Evolutionary conservation across 2,329 filamentous ascomycete genomes (phyloP).

Genomic region (Mollisiaceae sp.): DNA sequence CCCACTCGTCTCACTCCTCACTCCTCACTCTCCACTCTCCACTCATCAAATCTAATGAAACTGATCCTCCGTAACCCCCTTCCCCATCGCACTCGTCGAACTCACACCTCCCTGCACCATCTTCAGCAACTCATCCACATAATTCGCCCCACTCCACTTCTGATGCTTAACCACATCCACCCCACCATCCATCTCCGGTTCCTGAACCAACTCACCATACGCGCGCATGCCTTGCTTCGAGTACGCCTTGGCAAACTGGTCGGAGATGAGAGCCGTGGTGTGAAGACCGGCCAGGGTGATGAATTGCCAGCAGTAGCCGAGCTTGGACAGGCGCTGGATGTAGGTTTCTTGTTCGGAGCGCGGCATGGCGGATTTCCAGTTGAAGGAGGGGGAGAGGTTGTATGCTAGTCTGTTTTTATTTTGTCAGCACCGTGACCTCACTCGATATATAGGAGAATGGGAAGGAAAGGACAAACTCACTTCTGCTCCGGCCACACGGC

Average conservation of each 20-base stretch:
- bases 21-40: neutral
- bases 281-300: constrained; percentile 98
- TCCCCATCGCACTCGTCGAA: constrained; percentile 94
- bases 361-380: constrained; percentile 98
- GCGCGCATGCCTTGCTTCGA: constrained; percentile 87
- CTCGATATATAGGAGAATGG: neutral
- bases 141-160: constrained; percentile 97
- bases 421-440: neutral
- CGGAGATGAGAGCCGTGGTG: constrained; percentile 89
- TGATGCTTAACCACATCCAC: constrained; percentile 98
- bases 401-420: constrained; percentile 75
- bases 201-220: constrained; percentile 96
- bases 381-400: constrained; percentile 98
- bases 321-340: constrained; percentile 81
- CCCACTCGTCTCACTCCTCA: neutral
- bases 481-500: constrained; percentile 96
- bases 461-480: constrained; percentile 55
- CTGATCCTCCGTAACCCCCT: constrained; percentile 97
- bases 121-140: constrained; percentile 93
- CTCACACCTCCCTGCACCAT: constrained; percentile 95
- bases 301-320: constrained; percentile 99
- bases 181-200: constrained; percentile 90
- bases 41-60: constrained; percentile 61
- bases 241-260: constrained; percentile 87
- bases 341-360: constrained; percentile 94